A percentile compares a stretch with the other conserved stretches of the same genome.
phyloP scores from a whole-genome alignment of 2,329 filamentous ascomycete genomes.

The Aspergillus arachidicola region DNA sequence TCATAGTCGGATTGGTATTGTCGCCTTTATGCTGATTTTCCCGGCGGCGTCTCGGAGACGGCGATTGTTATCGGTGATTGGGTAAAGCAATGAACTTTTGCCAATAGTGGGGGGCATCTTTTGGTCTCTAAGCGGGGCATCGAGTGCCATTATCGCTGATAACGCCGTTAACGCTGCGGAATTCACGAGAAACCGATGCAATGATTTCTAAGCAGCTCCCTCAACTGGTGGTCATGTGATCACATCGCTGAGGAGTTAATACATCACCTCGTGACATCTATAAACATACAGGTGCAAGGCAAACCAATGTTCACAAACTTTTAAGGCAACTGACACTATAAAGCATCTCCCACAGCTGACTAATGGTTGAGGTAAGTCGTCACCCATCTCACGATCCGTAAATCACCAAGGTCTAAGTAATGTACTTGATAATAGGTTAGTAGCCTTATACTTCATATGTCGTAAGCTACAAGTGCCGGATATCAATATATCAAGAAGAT shows the following conservation, averaged over 20 bases:
- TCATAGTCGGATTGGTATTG: neutral
- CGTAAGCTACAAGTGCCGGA: too few relatives aligned
- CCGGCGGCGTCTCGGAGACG: conserved; percentile 3
- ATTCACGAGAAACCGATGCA: neutral
- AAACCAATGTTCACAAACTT: neutral
- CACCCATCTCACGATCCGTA: neutral
- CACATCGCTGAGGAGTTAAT: neutral
- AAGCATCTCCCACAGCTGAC: neutral
- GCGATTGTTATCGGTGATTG: conserved; percentile 11
- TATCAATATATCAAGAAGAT: too few relatives aligned
- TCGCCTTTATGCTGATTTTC: conserved; percentile 9
- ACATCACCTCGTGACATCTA: neutral
- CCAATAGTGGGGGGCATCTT: conserved; percentile 7
- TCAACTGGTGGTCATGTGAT: conserved; percentile 16
- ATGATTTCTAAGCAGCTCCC: conserved; percentile 26
- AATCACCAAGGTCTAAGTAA: neutral
- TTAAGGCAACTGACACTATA: neutral
- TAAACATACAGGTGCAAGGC: neutral
- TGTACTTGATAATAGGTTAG: neutral
- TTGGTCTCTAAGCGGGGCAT: conserved; percentile 19
- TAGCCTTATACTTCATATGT: neutral
- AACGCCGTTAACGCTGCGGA: conserved; percentile 15
- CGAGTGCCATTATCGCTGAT: conserved; percentile 17
- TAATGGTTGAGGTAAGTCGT: neutral
- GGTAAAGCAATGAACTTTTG: conserved; percentile 1